Conservation (phyloP, 805 yeast species). For the Schwanniomyces sp. region DNA sequence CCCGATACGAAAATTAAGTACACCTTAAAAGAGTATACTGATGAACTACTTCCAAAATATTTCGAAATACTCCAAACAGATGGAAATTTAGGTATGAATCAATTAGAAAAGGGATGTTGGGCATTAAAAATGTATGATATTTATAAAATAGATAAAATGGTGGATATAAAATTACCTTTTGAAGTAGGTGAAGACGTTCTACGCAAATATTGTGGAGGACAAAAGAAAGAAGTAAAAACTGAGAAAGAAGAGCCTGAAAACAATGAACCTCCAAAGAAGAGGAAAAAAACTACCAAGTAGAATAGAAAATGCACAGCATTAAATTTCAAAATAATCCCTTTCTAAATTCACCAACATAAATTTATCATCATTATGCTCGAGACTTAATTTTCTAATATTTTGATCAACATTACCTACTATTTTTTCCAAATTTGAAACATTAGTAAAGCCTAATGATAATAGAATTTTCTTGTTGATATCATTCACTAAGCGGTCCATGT, state of each 20-base stretch:
- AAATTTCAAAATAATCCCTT: slow-evolving; percentile 31
- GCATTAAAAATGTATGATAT: slow-evolving; percentile 30
- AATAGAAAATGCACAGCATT: neutral
- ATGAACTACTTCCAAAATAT: slow-evolving; percentile 28
- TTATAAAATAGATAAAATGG: slow-evolving; percentile 21
- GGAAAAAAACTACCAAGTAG: slow-evolving; percentile 1
- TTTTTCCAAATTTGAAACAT: slow-evolving; percentile 29
- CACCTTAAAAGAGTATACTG: slow-evolving; percentile 40
- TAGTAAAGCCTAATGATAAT: slow-evolving; percentile 18
- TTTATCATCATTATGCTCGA: slow-evolving; percentile 28
- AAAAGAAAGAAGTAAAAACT: neutral
- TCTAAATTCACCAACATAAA: slow-evolving; percentile 39
- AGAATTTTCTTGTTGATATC: slow-evolving; percentile 27
- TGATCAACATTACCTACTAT: slow-evolving; percentile 28
- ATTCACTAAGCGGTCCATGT: slow-evolving; percentile 15
- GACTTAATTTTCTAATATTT: slow-evolving; percentile 29
- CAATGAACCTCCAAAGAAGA: slow-evolving; percentile 3
- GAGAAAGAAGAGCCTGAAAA: neutral
- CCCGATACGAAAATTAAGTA: slow-evolving; percentile 38
- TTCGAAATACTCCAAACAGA: slow-evolving; percentile 11
- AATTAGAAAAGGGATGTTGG: slow-evolving; percentile 39
- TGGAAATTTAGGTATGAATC: slow-evolving; percentile 8
- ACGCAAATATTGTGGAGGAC: slow-evolving; percentile 4
- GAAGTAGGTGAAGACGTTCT: slow-evolving; percentile 12
- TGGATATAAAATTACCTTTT: slow-evolving; percentile 20